phyloP scores from a whole-genome alignment of 1,139 yeast species.

The Petasospora rhodanensis region DNA sequence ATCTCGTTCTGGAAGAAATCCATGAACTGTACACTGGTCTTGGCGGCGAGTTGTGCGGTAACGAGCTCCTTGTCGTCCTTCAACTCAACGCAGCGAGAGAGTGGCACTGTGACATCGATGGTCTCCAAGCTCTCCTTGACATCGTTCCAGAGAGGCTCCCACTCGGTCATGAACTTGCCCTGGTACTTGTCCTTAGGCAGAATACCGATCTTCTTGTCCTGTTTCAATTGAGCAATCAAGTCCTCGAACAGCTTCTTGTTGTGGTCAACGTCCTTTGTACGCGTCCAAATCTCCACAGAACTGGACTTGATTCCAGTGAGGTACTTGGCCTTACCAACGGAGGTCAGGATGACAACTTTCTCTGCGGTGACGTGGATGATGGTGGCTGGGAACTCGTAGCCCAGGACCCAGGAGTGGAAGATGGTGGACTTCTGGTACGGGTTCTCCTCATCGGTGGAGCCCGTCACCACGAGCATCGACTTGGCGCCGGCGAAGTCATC shows the following conservation, averaged over 20 bases:
- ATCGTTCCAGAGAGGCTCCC: constrained; percentile 55
- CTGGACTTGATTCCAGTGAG: constrained; percentile 48
- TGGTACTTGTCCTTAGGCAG: constrained; percentile 69
- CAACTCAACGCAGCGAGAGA: constrained; percentile 58
- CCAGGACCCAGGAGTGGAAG: constrained; percentile 86
- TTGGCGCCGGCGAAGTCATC: constrained; percentile 43
- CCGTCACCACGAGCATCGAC: constrained; percentile 65
- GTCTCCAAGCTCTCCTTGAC: constrained; percentile 37
- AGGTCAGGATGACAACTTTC: constrained; percentile 65
- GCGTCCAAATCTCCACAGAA: constrained; percentile 64
- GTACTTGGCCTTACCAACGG: constrained; percentile 85
- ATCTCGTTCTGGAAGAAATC: constrained; percentile 82
- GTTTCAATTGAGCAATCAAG: constrained; percentile 46
- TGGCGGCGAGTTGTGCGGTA: constrained; percentile 65
- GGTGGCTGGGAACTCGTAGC: constrained; percentile 94
- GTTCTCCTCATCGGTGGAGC: constrained; percentile 81
- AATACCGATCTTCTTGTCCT: constrained; percentile 49
- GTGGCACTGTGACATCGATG: constrained; percentile 54
- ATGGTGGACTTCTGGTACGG: constrained; percentile 89
- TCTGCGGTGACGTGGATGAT: constrained; percentile 61
- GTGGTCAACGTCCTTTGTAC: constrained; percentile 75
- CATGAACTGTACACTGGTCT: constrained; percentile 77
- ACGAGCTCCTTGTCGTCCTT: constrained; percentile 80
- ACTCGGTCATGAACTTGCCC: constrained; percentile 81
- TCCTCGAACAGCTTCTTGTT: constrained; percentile 63